Percentiles rank a stretch among this genome's conserved stretches.
phyloP scores from a whole-genome alignment of 2,329 filamentous ascomycete genomes.

The Daldinia sp. region DNA sequence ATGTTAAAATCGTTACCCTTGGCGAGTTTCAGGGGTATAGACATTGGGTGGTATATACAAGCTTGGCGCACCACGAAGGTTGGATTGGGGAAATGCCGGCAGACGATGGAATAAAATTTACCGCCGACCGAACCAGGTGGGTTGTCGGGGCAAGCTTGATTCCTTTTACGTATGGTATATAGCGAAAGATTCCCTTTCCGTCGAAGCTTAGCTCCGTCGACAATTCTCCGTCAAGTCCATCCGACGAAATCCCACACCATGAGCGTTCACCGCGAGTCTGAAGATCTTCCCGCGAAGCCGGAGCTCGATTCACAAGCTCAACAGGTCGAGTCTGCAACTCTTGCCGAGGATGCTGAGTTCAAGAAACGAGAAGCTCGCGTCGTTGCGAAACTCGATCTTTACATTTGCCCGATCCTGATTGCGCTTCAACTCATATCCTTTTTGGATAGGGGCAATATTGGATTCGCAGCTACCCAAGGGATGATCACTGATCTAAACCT shows the following conservation, averaged over 20 bases:
- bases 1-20: neutral
- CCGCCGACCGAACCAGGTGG: constrained; percentile 22
- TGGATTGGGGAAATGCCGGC: constrained; percentile 15
- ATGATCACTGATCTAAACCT: constrained; percentile 33
- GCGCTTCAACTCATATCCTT: constrained; percentile 35
- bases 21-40: neutral
- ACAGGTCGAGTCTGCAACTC: constrained; percentile 13
- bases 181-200: neutral
- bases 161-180: constrained; percentile 4
- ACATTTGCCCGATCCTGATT: constrained; percentile 34
- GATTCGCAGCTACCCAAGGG: constrained; percentile 35
- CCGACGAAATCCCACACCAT: neutral
- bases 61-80: constrained; percentile 21
- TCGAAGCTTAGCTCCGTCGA: neutral
- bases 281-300: constrained; percentile 24
- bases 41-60: neutral
- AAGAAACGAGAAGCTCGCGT: constrained; percentile 32
- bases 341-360: constrained; percentile 30
- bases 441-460: constrained; percentile 36
- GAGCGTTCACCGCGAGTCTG: constrained; percentile 27
- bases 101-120: constrained; percentile 10
- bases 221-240: neutral
- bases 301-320: constrained; percentile 27
- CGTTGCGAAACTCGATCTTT: constrained; percentile 36
- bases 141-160: constrained; percentile 25